Evolutionary conservation across 2,329 filamentous ascomycete genomes (phyloP).

Genomic region (Curvularia sp.): DNA sequence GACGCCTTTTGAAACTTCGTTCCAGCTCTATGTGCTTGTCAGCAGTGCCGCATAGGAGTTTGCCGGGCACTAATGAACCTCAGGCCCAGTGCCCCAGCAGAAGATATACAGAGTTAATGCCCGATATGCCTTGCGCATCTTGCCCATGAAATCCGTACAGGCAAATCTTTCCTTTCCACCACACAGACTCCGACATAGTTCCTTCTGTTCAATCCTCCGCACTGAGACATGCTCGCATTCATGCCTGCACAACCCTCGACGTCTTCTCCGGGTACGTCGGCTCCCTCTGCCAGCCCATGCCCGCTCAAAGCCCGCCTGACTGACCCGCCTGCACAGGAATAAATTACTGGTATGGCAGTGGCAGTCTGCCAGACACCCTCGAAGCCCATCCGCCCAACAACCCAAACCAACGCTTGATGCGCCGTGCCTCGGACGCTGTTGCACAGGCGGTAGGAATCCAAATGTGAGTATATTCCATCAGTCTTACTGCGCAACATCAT

Average conservation of each 20-base stretch:
- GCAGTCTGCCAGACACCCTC: constrained; percentile 40
- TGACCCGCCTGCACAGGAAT: constrained; percentile 33
- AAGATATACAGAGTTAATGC: constrained; percentile 45
- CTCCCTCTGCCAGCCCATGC: constrained; percentile 9
- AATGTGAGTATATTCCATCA: constrained; percentile 33
- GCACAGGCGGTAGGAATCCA: constrained; percentile 39
- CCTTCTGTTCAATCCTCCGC: constrained; percentile 29
- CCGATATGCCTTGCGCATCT: constrained; percentile 42
- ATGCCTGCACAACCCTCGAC: constrained; percentile 48
- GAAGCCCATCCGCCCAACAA: constrained; percentile 35
- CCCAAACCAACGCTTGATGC: constrained; percentile 39
- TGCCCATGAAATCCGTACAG: constrained; percentile 33
- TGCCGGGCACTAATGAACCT: constrained; percentile 38
- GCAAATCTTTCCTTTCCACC: constrained; percentile 30
- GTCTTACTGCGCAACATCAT: constrained; percentile 3
- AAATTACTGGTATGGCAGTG: constrained; percentile 47
- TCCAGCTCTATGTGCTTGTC: constrained; percentile 43
- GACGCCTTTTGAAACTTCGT: constrained; percentile 43
- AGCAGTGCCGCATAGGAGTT: constrained; percentile 38
- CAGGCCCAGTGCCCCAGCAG: constrained; percentile 32
- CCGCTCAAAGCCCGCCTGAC: constrained; percentile 3
- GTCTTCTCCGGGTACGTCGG: constrained; percentile 42
- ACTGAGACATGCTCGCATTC: constrained; percentile 47
- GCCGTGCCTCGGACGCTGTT: constrained; percentile 45
- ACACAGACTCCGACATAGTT: constrained; percentile 30